Conservation (phyloP, 2,329 filamentous ascomycete species). For the Gyromitra esculenta region DNA sequence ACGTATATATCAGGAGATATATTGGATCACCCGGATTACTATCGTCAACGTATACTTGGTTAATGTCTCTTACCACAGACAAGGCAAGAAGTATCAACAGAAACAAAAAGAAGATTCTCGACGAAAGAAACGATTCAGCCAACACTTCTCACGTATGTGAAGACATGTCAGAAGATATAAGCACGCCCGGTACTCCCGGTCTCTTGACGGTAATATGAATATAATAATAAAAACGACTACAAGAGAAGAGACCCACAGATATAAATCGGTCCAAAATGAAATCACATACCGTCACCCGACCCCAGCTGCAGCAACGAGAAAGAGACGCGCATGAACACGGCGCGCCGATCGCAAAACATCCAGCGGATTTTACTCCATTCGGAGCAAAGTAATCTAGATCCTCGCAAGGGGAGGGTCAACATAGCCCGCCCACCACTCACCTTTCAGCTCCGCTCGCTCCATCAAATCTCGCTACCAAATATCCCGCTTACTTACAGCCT, state of each 20-base stretch:
- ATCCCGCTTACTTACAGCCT: slow-evolving; percentile 31
- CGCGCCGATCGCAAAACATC: slow-evolving; percentile 26
- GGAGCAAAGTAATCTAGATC: slow-evolving; percentile 27
- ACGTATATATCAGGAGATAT: slow-evolving; percentile 30
- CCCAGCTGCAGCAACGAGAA: slow-evolving; percentile 38
- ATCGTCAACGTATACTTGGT: slow-evolving; percentile 1
- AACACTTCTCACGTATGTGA: neutral
- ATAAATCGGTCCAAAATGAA: slow-evolving; percentile 43
- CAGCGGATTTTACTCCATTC: slow-evolving; percentile 14
- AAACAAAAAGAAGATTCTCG: slow-evolving; percentile 13
- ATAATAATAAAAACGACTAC: neutral
- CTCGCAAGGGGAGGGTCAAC: slow-evolving; percentile 6
- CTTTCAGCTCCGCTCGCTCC: slow-evolving; percentile 32
- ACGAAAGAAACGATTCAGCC: slow-evolving; percentile 13
- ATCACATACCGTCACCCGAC: slow-evolving; percentile 48
- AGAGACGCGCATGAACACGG: slow-evolving; percentile 37
- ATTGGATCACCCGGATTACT: slow-evolving; percentile 25
- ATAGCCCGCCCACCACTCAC: slow-evolving; percentile 18
- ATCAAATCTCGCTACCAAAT: slow-evolving; percentile 42
- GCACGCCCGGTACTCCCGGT: neutral
- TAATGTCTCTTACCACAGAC: neutral
- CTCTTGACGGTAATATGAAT: slow-evolving; percentile 28
- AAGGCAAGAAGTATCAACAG: neutral
- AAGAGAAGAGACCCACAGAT: slow-evolving; percentile 9
- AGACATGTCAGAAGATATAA: slow-evolving; percentile 26